Evolutionary conservation across 2,329 filamentous ascomycete species (phyloP), one percentile per base, ranked within the genome.

Genomic region (Thielaviopsis euricoi): DNA sequence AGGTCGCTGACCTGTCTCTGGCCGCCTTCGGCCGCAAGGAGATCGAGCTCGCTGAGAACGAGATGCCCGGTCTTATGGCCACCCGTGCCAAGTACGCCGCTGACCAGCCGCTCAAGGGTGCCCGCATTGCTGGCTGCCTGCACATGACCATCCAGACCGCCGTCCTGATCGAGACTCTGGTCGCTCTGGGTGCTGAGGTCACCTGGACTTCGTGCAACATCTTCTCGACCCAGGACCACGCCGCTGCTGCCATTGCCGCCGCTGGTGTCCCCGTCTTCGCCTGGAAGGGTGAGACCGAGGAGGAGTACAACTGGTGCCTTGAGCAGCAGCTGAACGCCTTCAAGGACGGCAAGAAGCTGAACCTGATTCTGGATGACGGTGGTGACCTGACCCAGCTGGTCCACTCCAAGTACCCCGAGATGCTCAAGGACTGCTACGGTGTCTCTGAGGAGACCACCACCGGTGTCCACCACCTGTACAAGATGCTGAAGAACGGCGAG

Each of bases 101-200:
- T 62, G 91, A 95, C 76, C 91, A 97, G 82, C 93, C 93, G 67
- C 82, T 98, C 69, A 85, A 85, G 71, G 90, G 91, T 72, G 89
- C 90, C 73, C 86, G 91, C 69, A 96, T 98, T 73, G 93, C 93
- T 67, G 93, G 93, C 71, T 97, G 93, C 77, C 80, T 97, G 73
- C 90, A 96, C 85, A 96, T 95, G 91, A 97, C 93, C 73, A 97
- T 98, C 77, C 93, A 98, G 81, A 98, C 93, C 64, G 93, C 93
- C 67, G 93, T 98, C 70, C 85, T 98, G 69, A 98, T 98, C 75
- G 93, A 98, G 85, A 98, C 93, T 65, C 85, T 98, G 71, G 87
- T 81, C 69, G 79, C 85, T 66, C 89, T 98, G 68, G 93, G 93
- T 77, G 93, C 93, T 68, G 93, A 97, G 82, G 87, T 97, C 68